Conservation (phyloP, 2,329 filamentous ascomycete species). For the Aureobasidium zeae region DNA sequence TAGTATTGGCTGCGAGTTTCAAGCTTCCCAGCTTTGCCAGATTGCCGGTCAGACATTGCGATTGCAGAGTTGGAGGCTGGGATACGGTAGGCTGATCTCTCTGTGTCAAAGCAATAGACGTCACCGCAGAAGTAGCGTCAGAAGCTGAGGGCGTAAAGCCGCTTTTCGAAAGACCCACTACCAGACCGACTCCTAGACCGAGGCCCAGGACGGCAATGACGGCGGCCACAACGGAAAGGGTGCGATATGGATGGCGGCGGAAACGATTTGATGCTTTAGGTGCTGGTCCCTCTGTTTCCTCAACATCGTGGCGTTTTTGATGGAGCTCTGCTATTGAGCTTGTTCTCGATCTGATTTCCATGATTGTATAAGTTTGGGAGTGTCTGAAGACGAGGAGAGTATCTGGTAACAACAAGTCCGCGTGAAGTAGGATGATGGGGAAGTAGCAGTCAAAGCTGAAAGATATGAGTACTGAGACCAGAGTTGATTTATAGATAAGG, state of each 20-base stretch:
- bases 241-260: constrained; percentile 3
- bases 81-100: not conserved
- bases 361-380: too few species aligned
- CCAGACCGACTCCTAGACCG: constrained; percentile 17
- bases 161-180: constrained; percentile 9
- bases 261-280: too few species aligned
- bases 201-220: constrained; percentile 16
- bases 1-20: not conserved
- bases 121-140: not conserved
- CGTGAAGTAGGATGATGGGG: too few species aligned
- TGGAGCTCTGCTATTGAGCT: too few species aligned
- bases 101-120: constrained; percentile 1
- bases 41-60: not conserved
- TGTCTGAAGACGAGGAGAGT: too few species aligned
- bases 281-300: too few species aligned
- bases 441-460: too few species aligned
- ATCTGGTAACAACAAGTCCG: too few species aligned
- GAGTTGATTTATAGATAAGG: too few species aligned
- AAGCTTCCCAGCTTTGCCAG: not conserved
- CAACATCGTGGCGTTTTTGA: too few species aligned
- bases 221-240: constrained; percentile 3
- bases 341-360: too few species aligned
- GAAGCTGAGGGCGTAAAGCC: not conserved
- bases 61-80: constrained; percentile 5
- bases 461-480: too few species aligned